Conservation (phyloP, 192 early-diverging fungal species). For the Coemansia sp. region DNA sequence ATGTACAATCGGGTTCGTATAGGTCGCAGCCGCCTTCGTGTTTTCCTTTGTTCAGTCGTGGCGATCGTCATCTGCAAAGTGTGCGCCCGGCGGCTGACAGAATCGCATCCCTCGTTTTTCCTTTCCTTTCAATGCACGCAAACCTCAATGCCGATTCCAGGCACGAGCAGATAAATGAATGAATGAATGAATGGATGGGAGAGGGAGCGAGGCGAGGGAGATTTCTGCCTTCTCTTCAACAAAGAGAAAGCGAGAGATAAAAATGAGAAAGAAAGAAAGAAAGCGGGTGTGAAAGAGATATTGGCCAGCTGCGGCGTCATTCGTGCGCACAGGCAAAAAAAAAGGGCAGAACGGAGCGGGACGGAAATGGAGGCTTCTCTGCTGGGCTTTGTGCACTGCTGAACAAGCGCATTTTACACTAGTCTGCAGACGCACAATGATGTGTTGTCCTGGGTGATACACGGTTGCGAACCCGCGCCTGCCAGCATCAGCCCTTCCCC, state of each 20-base stretch:
- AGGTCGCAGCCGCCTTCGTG: background rate
- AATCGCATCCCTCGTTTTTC: background rate
- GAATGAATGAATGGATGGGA: background rate
- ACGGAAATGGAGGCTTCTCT: background rate
- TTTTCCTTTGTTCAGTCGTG: background rate
- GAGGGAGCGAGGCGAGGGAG: background rate
- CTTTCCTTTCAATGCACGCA: background rate
- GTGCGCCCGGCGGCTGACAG: background rate
- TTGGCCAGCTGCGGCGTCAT: background rate
- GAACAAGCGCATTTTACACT: background rate
- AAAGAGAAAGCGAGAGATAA: no score
- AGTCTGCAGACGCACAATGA: background rate
- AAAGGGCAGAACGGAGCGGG: background rate
- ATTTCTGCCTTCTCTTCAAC: background rate
- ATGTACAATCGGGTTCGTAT: background rate
- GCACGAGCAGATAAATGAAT: background rate
- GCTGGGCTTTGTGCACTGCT: background rate
- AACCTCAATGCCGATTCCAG: background rate
- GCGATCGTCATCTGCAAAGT: constrained; percentile 8
- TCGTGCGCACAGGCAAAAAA: background rate
- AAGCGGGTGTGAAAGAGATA: background rate
- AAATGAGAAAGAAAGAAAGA: no score
- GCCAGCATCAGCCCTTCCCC: background rate
- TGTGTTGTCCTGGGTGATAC: background rate
- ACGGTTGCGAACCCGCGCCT: background rate